phyloP scores from a whole-genome alignment of 306 rosid genomes.

The Vigna mungo region DNA sequence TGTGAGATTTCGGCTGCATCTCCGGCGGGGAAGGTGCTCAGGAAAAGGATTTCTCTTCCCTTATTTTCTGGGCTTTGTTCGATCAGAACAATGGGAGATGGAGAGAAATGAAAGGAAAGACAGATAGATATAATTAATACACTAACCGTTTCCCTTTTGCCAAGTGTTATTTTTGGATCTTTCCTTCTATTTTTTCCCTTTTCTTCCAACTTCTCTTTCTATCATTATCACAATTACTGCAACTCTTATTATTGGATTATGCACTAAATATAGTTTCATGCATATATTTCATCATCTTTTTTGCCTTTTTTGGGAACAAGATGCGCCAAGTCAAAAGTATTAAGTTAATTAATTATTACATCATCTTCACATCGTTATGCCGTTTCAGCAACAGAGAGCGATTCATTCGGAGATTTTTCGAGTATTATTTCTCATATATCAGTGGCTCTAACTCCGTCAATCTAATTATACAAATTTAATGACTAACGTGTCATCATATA shows the following conservation, averaged over 20 bases:
- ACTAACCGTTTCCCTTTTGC: not conserved
- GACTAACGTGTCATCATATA: not conserved
- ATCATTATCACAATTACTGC: no score
- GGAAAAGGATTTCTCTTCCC: constrained; percentile 33
- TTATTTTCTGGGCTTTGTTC: constrained; percentile 44
- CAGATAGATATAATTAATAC: constrained; percentile 23
- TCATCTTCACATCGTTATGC: not conserved
- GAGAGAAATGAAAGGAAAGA: constrained; percentile 61
- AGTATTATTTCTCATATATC: not conserved
- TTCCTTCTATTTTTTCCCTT: not conserved
- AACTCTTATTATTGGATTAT: not conserved
- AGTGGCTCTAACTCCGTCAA: not conserved
- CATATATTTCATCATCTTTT: not conserved
- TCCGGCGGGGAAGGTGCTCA: constrained; percentile 70
- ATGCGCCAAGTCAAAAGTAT: constrained; percentile 29
- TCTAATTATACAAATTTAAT: not conserved
- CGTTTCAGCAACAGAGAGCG: constrained; percentile 26
- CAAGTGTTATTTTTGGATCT: not conserved
- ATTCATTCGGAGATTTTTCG: constrained; percentile 29
- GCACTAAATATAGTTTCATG: not conserved
- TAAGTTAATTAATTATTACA: not conserved
- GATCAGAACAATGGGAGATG: constrained; percentile 43
- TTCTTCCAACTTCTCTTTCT: not conserved
- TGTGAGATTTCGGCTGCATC: constrained; percentile 70
- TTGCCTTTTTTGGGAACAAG: not conserved